A percentile compares a stretch with the other conserved stretches of the same genome.
phyloP scores from a whole-genome alignment of 2,329 filamentous ascomycete species.

The Dothistroma pini region DNA sequence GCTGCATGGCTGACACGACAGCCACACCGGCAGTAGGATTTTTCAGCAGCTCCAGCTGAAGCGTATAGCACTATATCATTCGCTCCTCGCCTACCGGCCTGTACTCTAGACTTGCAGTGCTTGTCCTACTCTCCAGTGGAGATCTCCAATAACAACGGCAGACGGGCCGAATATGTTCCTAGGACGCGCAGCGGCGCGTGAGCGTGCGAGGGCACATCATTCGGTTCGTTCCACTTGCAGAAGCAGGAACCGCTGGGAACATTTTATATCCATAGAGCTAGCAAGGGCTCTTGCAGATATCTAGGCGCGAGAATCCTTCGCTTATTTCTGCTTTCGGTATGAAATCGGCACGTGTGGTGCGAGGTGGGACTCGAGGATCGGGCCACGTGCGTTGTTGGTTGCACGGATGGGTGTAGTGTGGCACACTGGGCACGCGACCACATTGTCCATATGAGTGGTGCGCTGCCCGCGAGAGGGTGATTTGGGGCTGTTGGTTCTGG shows the following conservation, averaged over 20 bases:
- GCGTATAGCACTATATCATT: neutral
- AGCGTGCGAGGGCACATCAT: no score
- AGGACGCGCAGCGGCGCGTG: no score
- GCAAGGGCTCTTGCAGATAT: constrained; percentile 1
- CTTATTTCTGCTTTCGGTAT: neutral
- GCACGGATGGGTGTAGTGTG: neutral
- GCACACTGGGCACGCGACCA: neutral
- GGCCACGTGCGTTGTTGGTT: neutral
- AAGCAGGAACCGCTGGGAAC: neutral
- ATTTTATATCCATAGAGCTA: neutral
- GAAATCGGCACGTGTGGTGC: neutral
- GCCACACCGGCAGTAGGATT: neutral
- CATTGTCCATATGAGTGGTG: neutral
- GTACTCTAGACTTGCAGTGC: neutral
- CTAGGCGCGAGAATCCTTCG: neutral
- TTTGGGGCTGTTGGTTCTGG: neutral
- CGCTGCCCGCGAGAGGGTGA: neutral
- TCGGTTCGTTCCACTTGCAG: neutral
- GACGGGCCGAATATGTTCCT: neutral
- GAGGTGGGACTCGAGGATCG: neutral
- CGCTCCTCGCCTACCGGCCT: neutral
- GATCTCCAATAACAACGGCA: neutral
- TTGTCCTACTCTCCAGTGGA: neutral
- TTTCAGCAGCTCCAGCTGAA: neutral
- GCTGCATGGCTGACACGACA: neutral